A percentile compares a stretch with the other conserved stretches of the same genome.
These are phyloP conservation scores for Thuja plicata DNA, from an alignment of 83 land plant genomes.

Conservation along the genomic window DNA sequence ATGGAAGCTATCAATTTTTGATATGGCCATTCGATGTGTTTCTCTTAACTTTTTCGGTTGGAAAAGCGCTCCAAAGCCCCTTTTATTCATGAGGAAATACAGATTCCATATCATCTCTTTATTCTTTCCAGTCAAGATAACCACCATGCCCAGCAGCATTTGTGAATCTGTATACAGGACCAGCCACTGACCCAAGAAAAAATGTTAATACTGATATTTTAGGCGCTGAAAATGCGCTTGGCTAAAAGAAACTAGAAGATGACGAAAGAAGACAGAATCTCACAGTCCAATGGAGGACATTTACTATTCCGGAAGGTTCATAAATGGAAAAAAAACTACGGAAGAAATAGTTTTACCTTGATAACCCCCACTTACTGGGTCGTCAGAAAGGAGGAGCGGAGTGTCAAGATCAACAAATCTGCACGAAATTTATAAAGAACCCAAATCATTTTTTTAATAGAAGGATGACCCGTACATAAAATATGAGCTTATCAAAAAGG, in stretches of 20 bases:
- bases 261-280: background rate
- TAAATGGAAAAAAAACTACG: background rate
- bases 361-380: constrained; percentile 86
- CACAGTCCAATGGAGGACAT: background rate
- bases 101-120: background rate
- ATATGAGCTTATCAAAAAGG: background rate
- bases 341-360: constrained; percentile 41
- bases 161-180: constrained; percentile 55
- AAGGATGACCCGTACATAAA: background rate
- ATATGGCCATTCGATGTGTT: background rate
- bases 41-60: background rate
- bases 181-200: constrained; percentile 28
- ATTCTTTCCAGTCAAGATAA: constrained; percentile 54
- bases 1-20: background rate
- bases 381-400: constrained; percentile 70
- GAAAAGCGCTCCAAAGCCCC: too few relatives aligned
- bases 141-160: constrained; percentile 64
- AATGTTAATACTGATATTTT: background rate
- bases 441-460: background rate
- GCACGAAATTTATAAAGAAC: constrained; percentile 14
- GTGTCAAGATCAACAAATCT: constrained; percentile 87
- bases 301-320: background rate
- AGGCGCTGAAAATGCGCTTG: background rate
- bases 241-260: background rate
- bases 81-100: background rate